Conservation (phyloP, 441 rosid species). For the Erodium chrysanthum region DNA sequence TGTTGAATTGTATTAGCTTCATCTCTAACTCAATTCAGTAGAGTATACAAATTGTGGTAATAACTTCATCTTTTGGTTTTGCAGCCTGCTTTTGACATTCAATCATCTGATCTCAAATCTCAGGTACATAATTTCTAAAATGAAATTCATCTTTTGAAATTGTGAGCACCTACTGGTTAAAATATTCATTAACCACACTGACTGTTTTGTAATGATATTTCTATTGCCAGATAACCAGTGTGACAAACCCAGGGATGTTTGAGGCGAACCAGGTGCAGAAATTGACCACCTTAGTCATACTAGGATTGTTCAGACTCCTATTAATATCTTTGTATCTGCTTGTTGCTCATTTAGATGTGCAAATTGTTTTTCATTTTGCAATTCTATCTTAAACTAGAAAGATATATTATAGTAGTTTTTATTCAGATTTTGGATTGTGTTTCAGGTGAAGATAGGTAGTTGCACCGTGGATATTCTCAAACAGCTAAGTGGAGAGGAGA, state of each 20-base stretch:
- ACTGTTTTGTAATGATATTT: background rate
- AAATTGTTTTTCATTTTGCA: background rate
- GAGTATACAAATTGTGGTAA: background rate
- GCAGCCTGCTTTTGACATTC: constrained; percentile 78
- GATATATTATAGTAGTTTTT: constrained; percentile 1
- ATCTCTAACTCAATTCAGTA: constrained; percentile 9
- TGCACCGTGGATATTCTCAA: constrained; percentile 83
- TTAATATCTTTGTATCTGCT: background rate
- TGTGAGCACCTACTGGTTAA: constrained; percentile 7
- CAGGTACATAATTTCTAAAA: constrained; percentile 43
- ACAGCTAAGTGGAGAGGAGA: constrained; percentile 84
- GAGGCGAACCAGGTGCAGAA: constrained; percentile 65
- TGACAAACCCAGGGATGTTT: constrained; percentile 73
- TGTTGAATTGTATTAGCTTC: background rate
- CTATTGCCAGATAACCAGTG: constrained; percentile 46
- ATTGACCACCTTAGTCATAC: background rate
- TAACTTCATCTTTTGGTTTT: constrained; percentile 14
- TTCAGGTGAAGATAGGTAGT: constrained; percentile 82
- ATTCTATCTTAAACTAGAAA: too few relatives aligned
- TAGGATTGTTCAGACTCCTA: background rate
- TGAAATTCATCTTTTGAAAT: constrained; percentile 1
- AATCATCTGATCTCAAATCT: constrained; percentile 32
- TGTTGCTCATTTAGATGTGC: background rate
- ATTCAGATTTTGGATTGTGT: constrained; percentile 15
- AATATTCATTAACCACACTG: constrained; percentile 1